phyloP scores from a whole-genome alignment of 2,329 filamentous ascomycete species.

The Scedosporium boydii region DNA sequence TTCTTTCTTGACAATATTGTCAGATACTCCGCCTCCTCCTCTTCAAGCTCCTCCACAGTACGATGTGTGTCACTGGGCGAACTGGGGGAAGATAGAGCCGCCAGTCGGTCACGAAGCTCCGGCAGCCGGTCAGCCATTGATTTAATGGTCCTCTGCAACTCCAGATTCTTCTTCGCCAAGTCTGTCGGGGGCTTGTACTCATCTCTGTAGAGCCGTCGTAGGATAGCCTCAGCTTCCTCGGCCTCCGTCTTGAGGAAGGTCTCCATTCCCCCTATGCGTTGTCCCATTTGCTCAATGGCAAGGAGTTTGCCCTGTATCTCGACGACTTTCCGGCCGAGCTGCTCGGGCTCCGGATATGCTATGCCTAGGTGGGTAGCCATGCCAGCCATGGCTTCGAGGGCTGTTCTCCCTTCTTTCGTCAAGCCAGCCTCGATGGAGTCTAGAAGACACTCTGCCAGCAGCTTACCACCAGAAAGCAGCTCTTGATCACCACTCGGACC shows the following conservation, averaged over 20 bases:
- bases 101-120: conserved; percentile 34
- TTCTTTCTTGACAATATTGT: conserved; percentile 48
- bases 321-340: conserved; percentile 42
- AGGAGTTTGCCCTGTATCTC: conserved; percentile 44
- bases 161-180: conserved; percentile 61
- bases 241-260: conserved; percentile 44
- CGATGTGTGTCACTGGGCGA: conserved; percentile 24
- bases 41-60: conserved; percentile 47
- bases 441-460: conserved; percentile 31
- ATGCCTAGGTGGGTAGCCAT: conserved; percentile 41
- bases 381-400: conserved; percentile 48
- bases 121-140: conserved; percentile 10
- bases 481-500: neutral
- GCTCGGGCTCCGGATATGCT: conserved; percentile 35
- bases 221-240: conserved; percentile 25
- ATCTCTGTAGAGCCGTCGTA: conserved; percentile 31
- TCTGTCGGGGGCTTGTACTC: conserved; percentile 45
- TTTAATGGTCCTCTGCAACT: conserved; percentile 63
- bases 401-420: conserved; percentile 40
- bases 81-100: conserved; percentile 24
- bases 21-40: conserved; percentile 49
- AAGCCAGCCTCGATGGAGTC: conserved; percentile 45
- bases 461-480: neutral
- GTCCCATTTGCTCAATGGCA: conserved; percentile 44
- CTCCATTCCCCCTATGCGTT: conserved; percentile 46